phyloP scores from a whole-genome alignment of 2,329 filamentous ascomycete species.

The Paraphaeosphaeria sporulosa region DNA sequence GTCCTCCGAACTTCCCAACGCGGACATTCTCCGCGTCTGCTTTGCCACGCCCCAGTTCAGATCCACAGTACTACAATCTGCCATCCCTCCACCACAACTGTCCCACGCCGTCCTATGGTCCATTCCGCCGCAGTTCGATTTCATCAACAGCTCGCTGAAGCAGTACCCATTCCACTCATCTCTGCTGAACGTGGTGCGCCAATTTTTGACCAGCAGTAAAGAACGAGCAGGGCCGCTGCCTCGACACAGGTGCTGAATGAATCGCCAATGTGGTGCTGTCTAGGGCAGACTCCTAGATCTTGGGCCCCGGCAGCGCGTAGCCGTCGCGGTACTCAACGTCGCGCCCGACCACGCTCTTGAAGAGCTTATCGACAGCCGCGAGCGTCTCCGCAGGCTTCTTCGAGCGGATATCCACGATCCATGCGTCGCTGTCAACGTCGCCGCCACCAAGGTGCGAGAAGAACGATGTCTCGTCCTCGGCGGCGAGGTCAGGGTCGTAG shows the following conservation, averaged over 20 bases:
- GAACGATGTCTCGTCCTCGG: background rate
- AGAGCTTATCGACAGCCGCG: background rate
- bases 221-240: background rate
- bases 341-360: background rate
- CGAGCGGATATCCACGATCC: slow-evolving; percentile 3
- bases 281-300: background rate
- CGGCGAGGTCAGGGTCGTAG: background rate
- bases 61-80: background rate
- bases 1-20: background rate
- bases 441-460: background rate
- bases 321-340: background rate
- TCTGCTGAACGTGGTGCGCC: background rate
- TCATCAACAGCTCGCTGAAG: background rate
- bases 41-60: background rate
- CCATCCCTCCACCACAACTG: background rate
- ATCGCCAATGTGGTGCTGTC: background rate
- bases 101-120: background rate
- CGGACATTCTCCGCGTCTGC: background rate
- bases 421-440: background rate
- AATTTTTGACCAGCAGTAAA: background rate
- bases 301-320: background rate
- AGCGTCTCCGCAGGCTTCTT: background rate
- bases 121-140: background rate
- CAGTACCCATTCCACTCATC: background rate
- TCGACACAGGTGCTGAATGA: background rate